Evolutionary conservation across 2,329 filamentous ascomycete species (phyloP).

Genomic region (Ceratocystis harringtonii): DNA sequence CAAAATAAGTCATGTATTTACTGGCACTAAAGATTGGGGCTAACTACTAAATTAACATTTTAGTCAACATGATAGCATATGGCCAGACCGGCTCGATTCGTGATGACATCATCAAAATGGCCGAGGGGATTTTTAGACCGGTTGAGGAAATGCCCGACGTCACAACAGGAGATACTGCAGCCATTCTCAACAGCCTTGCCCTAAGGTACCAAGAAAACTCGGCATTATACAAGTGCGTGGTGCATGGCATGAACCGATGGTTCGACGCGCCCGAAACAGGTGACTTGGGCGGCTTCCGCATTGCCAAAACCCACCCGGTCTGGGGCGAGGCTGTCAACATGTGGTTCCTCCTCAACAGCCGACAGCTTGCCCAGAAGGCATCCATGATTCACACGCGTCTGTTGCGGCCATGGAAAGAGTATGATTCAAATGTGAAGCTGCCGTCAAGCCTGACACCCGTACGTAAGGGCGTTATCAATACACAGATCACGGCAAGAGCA

Average conservation of each 20-base stretch:
- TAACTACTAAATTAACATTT: too few species aligned
- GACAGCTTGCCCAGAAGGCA: background rate
- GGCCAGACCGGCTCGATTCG: background rate
- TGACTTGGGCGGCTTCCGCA: background rate
- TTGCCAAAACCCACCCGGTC: background rate
- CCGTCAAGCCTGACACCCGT: background rate
- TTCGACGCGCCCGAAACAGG: background rate
- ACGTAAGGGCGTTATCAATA: background rate
- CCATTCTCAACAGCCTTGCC: background rate
- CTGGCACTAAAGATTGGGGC: too few species aligned
- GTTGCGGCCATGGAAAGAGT: background rate
- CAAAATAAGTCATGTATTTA: too few species aligned
- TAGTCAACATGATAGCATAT: background rate
- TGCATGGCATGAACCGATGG: conserved; percentile 4
- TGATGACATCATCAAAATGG: conserved; percentile 4
- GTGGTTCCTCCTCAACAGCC: conserved; percentile 2
- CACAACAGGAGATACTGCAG: background rate
- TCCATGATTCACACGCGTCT: background rate
- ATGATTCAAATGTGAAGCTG: background rate
- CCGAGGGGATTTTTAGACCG: background rate
- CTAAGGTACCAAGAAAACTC: conserved; percentile 3
- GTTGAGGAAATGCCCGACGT: background rate
- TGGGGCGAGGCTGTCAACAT: conserved; percentile 1
- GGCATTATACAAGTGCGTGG: background rate
- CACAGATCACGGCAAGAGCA: background rate